Evolutionary conservation across 371 early-diverging fungal genomes (phyloP).

Genomic region (Apophysomyces sp.): DNA sequence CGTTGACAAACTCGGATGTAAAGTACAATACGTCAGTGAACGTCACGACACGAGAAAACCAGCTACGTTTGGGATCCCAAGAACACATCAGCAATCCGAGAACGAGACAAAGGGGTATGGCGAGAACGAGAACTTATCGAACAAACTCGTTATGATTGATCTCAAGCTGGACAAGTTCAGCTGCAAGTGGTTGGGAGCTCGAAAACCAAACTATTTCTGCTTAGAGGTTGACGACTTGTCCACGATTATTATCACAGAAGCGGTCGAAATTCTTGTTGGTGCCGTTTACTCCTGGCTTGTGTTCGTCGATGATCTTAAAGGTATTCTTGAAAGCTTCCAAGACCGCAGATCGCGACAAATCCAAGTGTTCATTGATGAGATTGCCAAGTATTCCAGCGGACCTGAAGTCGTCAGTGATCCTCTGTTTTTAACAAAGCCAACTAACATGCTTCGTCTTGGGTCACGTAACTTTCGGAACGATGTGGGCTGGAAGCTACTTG

Average conservation of each 20-base stretch:
- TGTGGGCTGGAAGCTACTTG: constrained; percentile 78
- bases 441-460: constrained; percentile 70
- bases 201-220: constrained; percentile 52
- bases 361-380: constrained; percentile 59
- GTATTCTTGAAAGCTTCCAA: constrained; percentile 55
- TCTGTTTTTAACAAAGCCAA: constrained; percentile 71
- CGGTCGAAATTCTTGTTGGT: constrained; percentile 74
- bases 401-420: constrained; percentile 62
- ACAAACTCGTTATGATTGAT: constrained; percentile 68
- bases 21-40: constrained; percentile 58
- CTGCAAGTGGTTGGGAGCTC: constrained; percentile 54
- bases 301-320: constrained; percentile 63
- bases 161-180: constrained; percentile 50
- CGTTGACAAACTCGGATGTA: constrained; percentile 44
- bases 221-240: constrained; percentile 47
- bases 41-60: constrained; percentile 18
- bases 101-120: not conserved
- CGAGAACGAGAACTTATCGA: constrained; percentile 25
- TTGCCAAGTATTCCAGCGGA: constrained; percentile 58
- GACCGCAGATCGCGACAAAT: constrained; percentile 54
- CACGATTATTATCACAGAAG: constrained; percentile 67
- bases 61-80: constrained; percentile 67
- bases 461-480: constrained; percentile 65
- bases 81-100: constrained; percentile 32
- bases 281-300: constrained; percentile 74